These are phyloP conservation scores for Fusarium brevicatenulatum DNA, from an alignment of 2,329 filamentous ascomycete genomes.

Conservation along the genomic window DNA sequence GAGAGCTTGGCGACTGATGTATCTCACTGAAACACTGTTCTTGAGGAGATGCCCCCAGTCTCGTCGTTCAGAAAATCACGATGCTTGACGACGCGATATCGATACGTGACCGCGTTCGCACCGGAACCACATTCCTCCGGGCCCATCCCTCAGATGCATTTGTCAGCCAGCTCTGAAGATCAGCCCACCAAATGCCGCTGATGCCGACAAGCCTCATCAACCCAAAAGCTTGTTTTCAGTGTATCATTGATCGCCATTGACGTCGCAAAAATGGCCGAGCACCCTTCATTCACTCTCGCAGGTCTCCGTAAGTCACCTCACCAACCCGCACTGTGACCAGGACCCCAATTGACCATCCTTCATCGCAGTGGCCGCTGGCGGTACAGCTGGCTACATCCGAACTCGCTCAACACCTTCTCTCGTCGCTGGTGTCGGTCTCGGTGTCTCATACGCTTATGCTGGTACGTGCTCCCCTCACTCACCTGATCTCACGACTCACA, in stretches of 20 bases:
- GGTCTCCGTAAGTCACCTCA: constrained; percentile 47
- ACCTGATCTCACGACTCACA: neutral
- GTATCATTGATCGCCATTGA: neutral
- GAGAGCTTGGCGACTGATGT: accelerated
- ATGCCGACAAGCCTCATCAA: neutral
- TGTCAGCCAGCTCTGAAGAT: neutral
- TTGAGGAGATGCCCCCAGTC: accelerated
- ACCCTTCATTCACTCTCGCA: constrained; percentile 54
- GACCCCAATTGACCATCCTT: neutral
- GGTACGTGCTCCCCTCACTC: constrained; percentile 8
- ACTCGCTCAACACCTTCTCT: constrained; percentile 43
- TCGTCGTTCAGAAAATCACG: neutral
- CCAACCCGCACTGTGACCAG: accelerated
- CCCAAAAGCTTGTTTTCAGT: neutral
- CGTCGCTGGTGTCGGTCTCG: constrained; percentile 41
- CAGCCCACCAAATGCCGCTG: neutral
- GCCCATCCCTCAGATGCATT: neutral
- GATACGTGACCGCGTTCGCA: neutral
- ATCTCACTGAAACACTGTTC: accelerated
- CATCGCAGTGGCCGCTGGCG: constrained; percentile 38
- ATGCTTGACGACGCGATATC: neutral
- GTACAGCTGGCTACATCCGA: constrained; percentile 40
- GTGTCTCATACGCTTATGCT: constrained; percentile 41
- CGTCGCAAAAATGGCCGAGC: constrained; percentile 49
- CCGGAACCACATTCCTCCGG: neutral